Evolutionary conservation across 2,329 filamentous ascomycete species (phyloP).

Genomic region (Reticulascus tulasneorum): DNA sequence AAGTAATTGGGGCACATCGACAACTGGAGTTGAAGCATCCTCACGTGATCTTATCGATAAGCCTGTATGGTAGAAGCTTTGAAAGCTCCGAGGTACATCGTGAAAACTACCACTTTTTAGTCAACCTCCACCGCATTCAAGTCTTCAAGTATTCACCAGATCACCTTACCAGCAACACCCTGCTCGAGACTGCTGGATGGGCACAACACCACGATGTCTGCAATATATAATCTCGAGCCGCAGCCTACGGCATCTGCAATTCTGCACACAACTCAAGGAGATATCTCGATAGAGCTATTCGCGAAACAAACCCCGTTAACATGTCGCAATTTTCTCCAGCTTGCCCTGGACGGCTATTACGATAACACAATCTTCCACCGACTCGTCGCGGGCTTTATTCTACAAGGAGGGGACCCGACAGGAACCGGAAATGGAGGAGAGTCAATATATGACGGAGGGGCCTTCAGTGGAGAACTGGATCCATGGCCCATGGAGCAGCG

Average conservation of each 20-base stretch:
- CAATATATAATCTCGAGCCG: constrained; percentile 91
- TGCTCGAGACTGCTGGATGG: too few relatives aligned
- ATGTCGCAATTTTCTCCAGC: constrained; percentile 92
- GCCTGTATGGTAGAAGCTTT: constrained; percentile 1
- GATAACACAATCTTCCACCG: constrained; percentile 92
- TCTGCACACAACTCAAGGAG: constrained; percentile 84
- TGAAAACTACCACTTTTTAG: too few relatives aligned
- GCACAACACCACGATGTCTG: constrained; percentile 73
- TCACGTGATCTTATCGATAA: constrained; percentile 15
- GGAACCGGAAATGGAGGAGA: constrained; percentile 89
- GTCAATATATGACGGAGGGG: constrained; percentile 84
- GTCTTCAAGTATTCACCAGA: too few relatives aligned
- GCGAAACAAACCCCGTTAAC: constrained; percentile 90
- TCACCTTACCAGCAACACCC: too few relatives aligned
- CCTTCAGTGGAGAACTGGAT: constrained; percentile 68
- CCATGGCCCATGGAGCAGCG: constrained; percentile 66
- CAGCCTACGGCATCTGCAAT: constrained; percentile 90
- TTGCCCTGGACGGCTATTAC: constrained; percentile 94
- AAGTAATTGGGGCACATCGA: too few relatives aligned
- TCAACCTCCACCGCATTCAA: too few relatives aligned
- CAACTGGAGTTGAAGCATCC: too few relatives aligned
- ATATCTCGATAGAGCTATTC: constrained; percentile 88
- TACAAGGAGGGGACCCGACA: constrained; percentile 93
- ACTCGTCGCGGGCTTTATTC: constrained; percentile 83
- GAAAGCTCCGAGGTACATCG: background rate